Evolutionary conservation across 2,329 filamentous ascomycete species (phyloP), one percentile per base, ranked within the genome.

Genomic region (Colletotrichum tofieldiae): DNA sequence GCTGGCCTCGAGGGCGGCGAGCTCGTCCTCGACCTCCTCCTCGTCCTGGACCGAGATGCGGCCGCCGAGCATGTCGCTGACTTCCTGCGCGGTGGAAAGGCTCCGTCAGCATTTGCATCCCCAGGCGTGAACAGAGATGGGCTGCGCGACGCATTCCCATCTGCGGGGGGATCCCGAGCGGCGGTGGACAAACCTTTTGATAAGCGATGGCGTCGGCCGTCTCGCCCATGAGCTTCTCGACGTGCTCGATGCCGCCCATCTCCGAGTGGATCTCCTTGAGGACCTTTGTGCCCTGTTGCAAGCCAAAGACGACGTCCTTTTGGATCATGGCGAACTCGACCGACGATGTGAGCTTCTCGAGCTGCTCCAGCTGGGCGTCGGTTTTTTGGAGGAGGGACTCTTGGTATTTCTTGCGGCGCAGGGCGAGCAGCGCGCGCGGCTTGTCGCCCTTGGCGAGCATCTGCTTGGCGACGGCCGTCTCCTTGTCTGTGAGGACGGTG

Each of bases 311-410:
- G 47, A 99, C 93, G 85, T 98, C 96, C 84, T 98, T 98, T 82
- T 98, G 96, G 76, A 99, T 96, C 35, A 96, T 89, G 49, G 96
- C 94, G 83, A 99, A 99, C 84, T 99, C 96, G 78, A 99, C 95
- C 80, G 91, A 95, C 67, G 91, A 90, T 11, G 94, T 96, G 76
- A 99, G 86, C 79, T 94, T 91, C 85, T 99, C 95, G 26, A 99
- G 87, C 83, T 98, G 94, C 76, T 94, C 94, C n/a, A 99, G 90
- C 84, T 98, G 96, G 68, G 91, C 90, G 83, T 99, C 96, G 16
- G 96, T 98, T 85, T 97, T 96, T 73, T 90, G 87, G 16, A 98
- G 88, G 29, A 98, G 88, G 35, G 93, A 92, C 82, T 98, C 94
- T 82, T 99, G 96, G 86, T 98, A 98, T 82, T 98, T 99, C 85